Evolutionary conservation across 1,284 basidiomycete species (phyloP).

Genomic region (Naganishia cerealis): DNA sequence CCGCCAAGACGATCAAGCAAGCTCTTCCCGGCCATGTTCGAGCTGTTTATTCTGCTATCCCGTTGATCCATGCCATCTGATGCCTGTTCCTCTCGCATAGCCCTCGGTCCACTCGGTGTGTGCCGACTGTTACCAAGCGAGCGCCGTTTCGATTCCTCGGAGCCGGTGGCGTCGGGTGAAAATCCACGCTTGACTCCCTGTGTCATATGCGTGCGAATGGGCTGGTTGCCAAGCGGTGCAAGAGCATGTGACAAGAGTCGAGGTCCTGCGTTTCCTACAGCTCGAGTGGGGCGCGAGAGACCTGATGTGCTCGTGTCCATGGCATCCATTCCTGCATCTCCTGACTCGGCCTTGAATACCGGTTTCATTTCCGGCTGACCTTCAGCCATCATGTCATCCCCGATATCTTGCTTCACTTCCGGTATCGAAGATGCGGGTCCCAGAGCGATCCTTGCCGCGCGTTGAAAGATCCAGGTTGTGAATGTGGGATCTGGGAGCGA

Average conservation of each 20-base stretch:
- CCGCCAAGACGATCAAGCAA: constrained; percentile 40
- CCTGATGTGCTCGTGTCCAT: constrained; percentile 28
- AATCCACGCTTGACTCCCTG: constrained; percentile 32
- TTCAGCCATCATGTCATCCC: neutral
- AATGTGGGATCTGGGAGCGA: constrained; percentile 23
- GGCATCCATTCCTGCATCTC: constrained; percentile 2
- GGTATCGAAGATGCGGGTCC: constrained; percentile 2
- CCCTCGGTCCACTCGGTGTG: constrained; percentile 27
- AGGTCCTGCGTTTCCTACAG: constrained; percentile 21
- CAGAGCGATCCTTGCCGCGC: constrained; percentile 20
- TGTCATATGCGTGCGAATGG: constrained; percentile 22
- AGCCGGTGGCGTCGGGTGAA: constrained; percentile 22
- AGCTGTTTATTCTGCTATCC: constrained; percentile 32
- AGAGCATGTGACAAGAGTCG: constrained; percentile 31
- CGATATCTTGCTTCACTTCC: neutral
- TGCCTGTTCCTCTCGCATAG: constrained; percentile 22
- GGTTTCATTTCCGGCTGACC: neutral
- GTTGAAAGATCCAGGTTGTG: constrained; percentile 28
- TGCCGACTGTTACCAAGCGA: constrained; percentile 34
- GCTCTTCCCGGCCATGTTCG: constrained; percentile 26
- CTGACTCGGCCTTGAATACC: neutral
- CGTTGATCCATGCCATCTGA: constrained; percentile 1
- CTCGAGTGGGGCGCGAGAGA: constrained; percentile 14
- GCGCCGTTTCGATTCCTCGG: constrained; percentile 20
- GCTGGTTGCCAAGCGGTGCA: constrained; percentile 30